Conservation (phyloP, 768 basidiomycete species). For the Mycena belliarum region DNA sequence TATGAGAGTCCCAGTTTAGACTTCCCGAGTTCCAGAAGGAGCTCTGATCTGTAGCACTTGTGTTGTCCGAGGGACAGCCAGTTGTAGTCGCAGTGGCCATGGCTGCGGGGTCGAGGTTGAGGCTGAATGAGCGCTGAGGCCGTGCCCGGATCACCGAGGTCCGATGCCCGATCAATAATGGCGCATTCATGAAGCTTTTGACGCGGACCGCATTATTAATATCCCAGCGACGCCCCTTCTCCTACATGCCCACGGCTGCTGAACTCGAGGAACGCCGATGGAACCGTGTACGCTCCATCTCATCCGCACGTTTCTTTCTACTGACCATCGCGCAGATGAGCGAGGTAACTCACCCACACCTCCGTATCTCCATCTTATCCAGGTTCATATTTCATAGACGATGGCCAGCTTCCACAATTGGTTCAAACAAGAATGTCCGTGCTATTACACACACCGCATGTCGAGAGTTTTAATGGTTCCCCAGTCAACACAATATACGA, state of each 20-base stretch:
- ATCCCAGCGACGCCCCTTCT: too few relatives aligned
- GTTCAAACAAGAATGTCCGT: slow-evolving; percentile 51
- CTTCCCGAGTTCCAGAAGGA: slow-evolving; percentile 53
- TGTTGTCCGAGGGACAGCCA: slow-evolving; percentile 57
- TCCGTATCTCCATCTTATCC: slow-evolving; percentile 20
- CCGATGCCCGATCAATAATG: too few relatives aligned
- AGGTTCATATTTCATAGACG: slow-evolving; percentile 23
- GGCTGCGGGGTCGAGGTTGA: too few relatives aligned
- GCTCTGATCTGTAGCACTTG: slow-evolving; percentile 49
- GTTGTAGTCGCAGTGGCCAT: too few relatives aligned
- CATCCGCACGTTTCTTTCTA: not conserved
- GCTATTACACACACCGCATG: too few relatives aligned
- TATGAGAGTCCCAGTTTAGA: slow-evolving; percentile 53
- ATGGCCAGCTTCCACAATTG: slow-evolving; percentile 41
- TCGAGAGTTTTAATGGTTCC: too few relatives aligned
- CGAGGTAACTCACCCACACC: not conserved
- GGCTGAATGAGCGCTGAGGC: too few relatives aligned
- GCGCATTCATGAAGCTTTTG: too few relatives aligned
- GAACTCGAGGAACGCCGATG: slow-evolving; percentile 23
- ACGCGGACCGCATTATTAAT: too few relatives aligned
- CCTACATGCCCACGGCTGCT: not conserved
- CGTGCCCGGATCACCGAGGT: too few relatives aligned
- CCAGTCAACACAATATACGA: slow-evolving; percentile 49
- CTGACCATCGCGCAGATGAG: not conserved
- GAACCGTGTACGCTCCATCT: slow-evolving; percentile 18